A percentile compares a stretch with the other conserved stretches of the same genome.
phyloP scores from a whole-genome alignment of 2,329 filamentous ascomycete genomes.

The Westerdykella ornata region DNA sequence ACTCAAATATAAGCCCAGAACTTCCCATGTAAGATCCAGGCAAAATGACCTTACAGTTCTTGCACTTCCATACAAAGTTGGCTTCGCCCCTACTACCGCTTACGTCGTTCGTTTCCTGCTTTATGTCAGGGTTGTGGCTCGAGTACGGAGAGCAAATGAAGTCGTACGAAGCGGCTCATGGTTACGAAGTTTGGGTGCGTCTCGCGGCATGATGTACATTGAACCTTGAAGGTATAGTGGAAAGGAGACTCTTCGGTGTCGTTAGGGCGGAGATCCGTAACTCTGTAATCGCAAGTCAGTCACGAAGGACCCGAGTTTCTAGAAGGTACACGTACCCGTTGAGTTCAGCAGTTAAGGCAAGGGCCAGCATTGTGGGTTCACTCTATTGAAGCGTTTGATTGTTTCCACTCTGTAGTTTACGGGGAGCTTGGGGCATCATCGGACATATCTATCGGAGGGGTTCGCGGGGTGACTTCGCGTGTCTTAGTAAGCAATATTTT shows the following conservation, averaged over 20 bases:
- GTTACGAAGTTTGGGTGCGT: slow-evolving; percentile 79
- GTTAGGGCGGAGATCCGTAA: slow-evolving; percentile 79
- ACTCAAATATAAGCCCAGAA: slow-evolving; percentile 5
- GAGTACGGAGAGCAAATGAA: background rate
- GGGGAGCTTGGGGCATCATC: no score
- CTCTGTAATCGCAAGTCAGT: slow-evolving; percentile 47
- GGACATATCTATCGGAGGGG: no score
- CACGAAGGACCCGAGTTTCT: background rate
- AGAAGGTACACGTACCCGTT: slow-evolving; percentile 21
- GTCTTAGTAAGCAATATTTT: no score
- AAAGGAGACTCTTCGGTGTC: slow-evolving; percentile 79
- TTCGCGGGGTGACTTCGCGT: no score
- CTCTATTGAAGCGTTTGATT: slow-evolving; percentile 2
- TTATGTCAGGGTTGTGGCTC: slow-evolving; percentile 1
- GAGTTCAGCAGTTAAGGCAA: slow-evolving; percentile 36
- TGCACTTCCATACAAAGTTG: slow-evolving; percentile 99
- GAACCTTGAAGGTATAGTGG: slow-evolving; percentile 96
- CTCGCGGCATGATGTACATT: slow-evolving; percentile 96
- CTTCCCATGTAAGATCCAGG: slow-evolving; percentile 3
- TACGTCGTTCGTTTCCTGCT: slow-evolving; percentile 78
- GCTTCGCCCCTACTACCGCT: slow-evolving; percentile 91
- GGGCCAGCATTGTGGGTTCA: slow-evolving; percentile 29
- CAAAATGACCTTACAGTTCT: slow-evolving; percentile 77
- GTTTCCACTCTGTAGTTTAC: no score
- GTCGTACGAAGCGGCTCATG: slow-evolving; percentile 77